These are phyloP conservation scores for Backusella liffmaniae DNA, from an alignment of 192 early-diverging fungal species.

Conservation along the genomic window DNA sequence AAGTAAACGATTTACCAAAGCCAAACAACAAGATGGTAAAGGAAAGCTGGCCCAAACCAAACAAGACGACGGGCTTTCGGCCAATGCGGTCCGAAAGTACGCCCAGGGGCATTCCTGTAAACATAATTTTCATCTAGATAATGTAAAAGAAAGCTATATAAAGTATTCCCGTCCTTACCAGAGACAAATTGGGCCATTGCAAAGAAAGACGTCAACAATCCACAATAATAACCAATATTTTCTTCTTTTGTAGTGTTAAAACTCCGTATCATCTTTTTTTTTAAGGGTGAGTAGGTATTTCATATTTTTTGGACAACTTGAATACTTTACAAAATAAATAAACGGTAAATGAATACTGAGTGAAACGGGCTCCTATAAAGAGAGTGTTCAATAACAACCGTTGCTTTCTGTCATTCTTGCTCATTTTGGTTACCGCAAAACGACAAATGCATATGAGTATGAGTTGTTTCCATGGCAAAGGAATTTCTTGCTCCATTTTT, in stretches of 20 bases:
- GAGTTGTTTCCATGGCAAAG: background rate
- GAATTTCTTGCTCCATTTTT: background rate
- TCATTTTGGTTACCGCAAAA: background rate
- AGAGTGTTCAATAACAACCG: no score
- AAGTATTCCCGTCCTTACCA: slow-evolving; percentile 17
- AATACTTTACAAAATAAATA: slow-evolving; percentile 8
- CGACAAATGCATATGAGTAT: background rate
- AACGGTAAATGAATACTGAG: slow-evolving; percentile 18
- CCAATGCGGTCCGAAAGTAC: slow-evolving; percentile 71
- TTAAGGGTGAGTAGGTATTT: background rate
- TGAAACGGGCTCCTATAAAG: slow-evolving; percentile 16
- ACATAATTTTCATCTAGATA: no score
- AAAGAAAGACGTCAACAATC: slow-evolving; percentile 47
- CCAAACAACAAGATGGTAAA: slow-evolving; percentile 66
- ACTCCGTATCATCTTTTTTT: slow-evolving; percentile 48
- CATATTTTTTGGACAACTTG: background rate
- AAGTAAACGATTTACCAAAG: slow-evolving; percentile 43
- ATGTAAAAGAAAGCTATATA: no score
- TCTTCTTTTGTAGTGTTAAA: slow-evolving; percentile 63
- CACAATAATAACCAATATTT: slow-evolving; percentile 47
- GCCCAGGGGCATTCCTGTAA: slow-evolving; percentile 53
- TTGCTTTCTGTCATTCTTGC: background rate
- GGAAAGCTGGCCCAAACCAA: slow-evolving; percentile 68
- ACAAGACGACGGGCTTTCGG: slow-evolving; percentile 60
- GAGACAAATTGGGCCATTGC: slow-evolving; percentile 51